Evolutionary conservation across 2,329 filamentous ascomycete species (phyloP).

Genomic region (Alternaria sp.): DNA sequence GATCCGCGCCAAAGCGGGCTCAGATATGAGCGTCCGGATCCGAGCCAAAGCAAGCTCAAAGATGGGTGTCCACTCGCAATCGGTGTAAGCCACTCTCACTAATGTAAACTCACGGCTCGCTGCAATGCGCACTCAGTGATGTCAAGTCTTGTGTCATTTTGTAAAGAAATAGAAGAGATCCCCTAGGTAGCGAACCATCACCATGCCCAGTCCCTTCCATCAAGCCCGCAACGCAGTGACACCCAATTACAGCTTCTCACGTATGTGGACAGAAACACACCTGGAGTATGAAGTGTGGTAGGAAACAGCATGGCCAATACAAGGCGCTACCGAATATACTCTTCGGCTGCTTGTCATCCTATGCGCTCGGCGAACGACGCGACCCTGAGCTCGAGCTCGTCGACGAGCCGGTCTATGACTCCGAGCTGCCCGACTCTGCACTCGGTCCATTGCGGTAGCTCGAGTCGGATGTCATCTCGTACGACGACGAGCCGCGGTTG

Average conservation of each 20-base stretch:
- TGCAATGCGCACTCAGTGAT: neutral
- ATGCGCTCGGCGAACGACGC: constrained; percentile 16
- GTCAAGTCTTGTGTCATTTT: neutral
- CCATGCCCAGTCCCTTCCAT: neutral
- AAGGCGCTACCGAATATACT: constrained; percentile 32
- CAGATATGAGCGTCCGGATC: neutral
- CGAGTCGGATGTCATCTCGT: constrained; percentile 25
- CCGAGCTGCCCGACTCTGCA: constrained; percentile 34
- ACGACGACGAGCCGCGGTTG: constrained; percentile 22
- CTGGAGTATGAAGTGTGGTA: constrained; percentile 42
- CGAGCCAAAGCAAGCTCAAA: neutral
- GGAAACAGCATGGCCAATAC: constrained; percentile 43
- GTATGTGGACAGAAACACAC: constrained; percentile 44
- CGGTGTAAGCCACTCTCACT: neutral
- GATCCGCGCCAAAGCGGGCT: neutral
- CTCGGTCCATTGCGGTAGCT: constrained; percentile 37
- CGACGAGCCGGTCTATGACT: constrained; percentile 32
- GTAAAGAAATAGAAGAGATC: neutral
- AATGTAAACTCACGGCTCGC: neutral
- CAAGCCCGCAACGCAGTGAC: neutral
- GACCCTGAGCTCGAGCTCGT: constrained; percentile 21
- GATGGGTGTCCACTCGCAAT: neutral
- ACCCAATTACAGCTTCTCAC: neutral
- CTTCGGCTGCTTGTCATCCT: constrained; percentile 35
- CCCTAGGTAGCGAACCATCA: neutral